Conservation (phyloP, 108 stramenopile genomes). For the Nitzschia palea region DNA sequence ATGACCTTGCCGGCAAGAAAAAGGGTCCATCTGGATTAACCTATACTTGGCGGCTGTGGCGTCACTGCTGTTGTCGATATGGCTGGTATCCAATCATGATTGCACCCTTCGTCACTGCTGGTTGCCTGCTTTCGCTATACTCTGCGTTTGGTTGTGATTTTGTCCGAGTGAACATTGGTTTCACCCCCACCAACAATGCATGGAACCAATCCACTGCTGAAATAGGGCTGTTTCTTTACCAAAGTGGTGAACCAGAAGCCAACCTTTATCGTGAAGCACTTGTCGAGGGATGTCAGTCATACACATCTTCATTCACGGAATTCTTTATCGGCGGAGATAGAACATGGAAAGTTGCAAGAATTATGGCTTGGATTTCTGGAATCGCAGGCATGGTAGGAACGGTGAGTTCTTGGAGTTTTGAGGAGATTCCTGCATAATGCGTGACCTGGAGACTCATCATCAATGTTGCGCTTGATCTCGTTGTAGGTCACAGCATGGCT, state of each 20-base stretch:
- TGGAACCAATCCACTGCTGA: conserved; percentile 49
- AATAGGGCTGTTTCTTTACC: conserved; percentile 40
- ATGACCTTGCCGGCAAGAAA: not conserved
- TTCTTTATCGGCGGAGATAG: conserved; percentile 56
- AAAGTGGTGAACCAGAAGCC: conserved; percentile 22
- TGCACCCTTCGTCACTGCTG: conserved; percentile 64
- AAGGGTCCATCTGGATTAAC: conserved; percentile 19
- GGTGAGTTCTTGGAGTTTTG: conserved; percentile 23
- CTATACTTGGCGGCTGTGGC: conserved; percentile 58
- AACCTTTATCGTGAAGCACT: conserved; percentile 25
- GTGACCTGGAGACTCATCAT: not conserved
- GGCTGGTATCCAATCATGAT: conserved; percentile 79
- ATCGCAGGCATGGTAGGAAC: conserved; percentile 42
- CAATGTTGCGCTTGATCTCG: not conserved
- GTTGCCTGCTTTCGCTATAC: conserved; percentile 64
- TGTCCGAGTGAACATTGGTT: conserved; percentile 69
- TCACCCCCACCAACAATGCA: conserved; percentile 57
- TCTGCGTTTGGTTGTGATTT: conserved; percentile 69
- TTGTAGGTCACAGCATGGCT: conserved; percentile 56
- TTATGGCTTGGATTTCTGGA: conserved; percentile 74
- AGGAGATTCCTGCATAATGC: not conserved
- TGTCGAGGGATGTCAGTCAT: conserved; percentile 51
- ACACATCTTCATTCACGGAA: conserved; percentile 48
- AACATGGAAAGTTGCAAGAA: conserved; percentile 68
- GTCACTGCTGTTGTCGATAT: conserved; percentile 77